Conservation (phyloP, 352 stramenopile species). For the Phytophthora aleatoria region DNA sequence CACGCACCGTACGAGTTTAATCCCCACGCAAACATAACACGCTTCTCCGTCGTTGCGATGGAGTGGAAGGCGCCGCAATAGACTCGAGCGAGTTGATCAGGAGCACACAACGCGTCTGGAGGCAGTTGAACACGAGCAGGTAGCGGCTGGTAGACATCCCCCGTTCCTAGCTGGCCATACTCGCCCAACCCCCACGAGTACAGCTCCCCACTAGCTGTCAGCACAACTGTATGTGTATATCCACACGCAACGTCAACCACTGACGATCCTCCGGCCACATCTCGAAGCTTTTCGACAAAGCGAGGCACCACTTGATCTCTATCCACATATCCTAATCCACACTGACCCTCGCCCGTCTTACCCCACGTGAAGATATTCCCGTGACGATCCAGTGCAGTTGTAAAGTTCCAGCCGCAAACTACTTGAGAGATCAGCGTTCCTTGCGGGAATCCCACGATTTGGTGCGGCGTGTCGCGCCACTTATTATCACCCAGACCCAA, state of each 20-base stretch:
- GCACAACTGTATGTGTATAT: conserved; percentile 88
- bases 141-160: conserved; percentile 81
- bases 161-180: conserved; percentile 90
- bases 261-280: conserved; percentile 20
- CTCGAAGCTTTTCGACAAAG: conserved; percentile 52
- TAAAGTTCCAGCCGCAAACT: conserved; percentile 87
- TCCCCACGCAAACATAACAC: conserved; percentile 80
- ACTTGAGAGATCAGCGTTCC: conserved; percentile 48
- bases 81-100: conserved; percentile 55
- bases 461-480: conserved; percentile 71
- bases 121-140: conserved; percentile 66
- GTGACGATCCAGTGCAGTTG: conserved; percentile 51
- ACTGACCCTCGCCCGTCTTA: conserved; percentile 88
- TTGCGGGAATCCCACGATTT: conserved; percentile 53
- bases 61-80: conserved; percentile 88
- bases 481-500: conserved; percentile 78
- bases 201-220: conserved; percentile 77
- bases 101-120: conserved; percentile 42
- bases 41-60: conserved; percentile 59
- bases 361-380: conserved; percentile 84
- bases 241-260: conserved; percentile 81
- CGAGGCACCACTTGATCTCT: conserved; percentile 79
- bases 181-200: conserved; percentile 91
- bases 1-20: conserved; percentile 84
- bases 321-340: conserved; percentile 80